Percentiles rank a stretch among this genome's conserved stretches.
phyloP scores from a whole-genome alignment of 768 basidiomycete genomes.

The Neoboletus brunneissimus region DNA sequence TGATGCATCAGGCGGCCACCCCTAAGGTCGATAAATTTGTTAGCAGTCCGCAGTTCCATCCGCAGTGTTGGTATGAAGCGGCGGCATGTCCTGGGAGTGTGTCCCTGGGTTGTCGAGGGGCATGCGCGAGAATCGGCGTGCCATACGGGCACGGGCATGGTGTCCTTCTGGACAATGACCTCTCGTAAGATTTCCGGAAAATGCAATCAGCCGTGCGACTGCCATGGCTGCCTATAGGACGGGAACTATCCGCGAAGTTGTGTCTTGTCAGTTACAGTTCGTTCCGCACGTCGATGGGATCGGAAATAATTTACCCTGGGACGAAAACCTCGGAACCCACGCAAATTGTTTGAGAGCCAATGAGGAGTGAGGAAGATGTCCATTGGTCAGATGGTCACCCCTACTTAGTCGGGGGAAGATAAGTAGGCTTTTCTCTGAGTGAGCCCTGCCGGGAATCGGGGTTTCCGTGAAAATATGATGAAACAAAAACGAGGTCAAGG shows the following conservation, averaged over 20 bases:
- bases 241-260: not conserved
- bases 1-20: not conserved
- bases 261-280: not conserved
- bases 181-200: not conserved
- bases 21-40: not conserved
- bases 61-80: not conserved
- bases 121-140: not conserved
- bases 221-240: not conserved
- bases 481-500: not conserved
- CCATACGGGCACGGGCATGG: not conserved
- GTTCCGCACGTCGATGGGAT: not conserved
- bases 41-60: not conserved
- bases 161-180: not conserved
- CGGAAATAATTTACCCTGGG: slow-evolving; percentile 1
- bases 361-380: not conserved
- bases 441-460: not conserved
- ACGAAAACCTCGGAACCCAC: not conserved
- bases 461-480: not conserved
- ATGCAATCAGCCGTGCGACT: not conserved
- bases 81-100: not conserved
- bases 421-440: not conserved
- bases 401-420: not conserved
- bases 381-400: not conserved
- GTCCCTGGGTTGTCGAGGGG: not conserved
- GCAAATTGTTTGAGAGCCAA: not conserved